phyloP scores from a whole-genome alignment of 2,329 filamentous ascomycete species.

The Parafenestella ontariensis region DNA sequence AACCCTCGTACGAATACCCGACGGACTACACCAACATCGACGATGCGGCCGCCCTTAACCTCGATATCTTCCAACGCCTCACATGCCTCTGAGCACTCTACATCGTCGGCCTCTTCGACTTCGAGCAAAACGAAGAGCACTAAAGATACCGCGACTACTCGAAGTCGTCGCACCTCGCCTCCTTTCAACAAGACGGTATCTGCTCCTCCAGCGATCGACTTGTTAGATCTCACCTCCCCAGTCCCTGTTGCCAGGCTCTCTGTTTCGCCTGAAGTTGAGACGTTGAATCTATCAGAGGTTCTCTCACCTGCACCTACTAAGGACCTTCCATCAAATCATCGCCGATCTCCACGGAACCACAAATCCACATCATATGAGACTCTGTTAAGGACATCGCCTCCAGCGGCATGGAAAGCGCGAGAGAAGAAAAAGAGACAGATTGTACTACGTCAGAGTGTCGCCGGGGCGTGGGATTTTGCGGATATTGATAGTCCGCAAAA shows the following conservation, averaged over 20 bases:
- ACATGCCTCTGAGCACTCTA: constrained; percentile 9
- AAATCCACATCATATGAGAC: constrained; percentile 10
- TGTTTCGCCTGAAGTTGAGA: constrained; percentile 21
- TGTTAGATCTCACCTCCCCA: constrained; percentile 33
- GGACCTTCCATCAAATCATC: constrained; percentile 6
- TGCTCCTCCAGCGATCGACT: constrained; percentile 25
- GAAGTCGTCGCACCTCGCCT: constrained; percentile 29
- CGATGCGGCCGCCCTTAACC: constrained; percentile 29
- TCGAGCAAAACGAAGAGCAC: constrained; percentile 5
- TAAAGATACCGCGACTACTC: constrained; percentile 3
- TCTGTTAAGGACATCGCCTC: constrained; percentile 10
- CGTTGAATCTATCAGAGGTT: constrained; percentile 30
- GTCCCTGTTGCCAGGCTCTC: background rate
- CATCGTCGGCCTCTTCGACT: constrained; percentile 9
- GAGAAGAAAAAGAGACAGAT: constrained; percentile 42
- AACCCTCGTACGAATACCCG: constrained; percentile 2
- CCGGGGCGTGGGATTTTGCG: constrained; percentile 41
- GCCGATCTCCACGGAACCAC: constrained; percentile 32
- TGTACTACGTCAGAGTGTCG: constrained; percentile 39
- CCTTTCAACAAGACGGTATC: constrained; percentile 27
- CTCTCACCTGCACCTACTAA: constrained; percentile 10
- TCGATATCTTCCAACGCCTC: constrained; percentile 39
- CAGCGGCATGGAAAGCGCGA: constrained; percentile 40
- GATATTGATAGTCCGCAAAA: constrained; percentile 32
- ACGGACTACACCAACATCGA: constrained; percentile 5